Evolutionary conservation across 2,329 filamentous ascomycete genomes (phyloP).

Genomic region (Trichophyton equinum): DNA sequence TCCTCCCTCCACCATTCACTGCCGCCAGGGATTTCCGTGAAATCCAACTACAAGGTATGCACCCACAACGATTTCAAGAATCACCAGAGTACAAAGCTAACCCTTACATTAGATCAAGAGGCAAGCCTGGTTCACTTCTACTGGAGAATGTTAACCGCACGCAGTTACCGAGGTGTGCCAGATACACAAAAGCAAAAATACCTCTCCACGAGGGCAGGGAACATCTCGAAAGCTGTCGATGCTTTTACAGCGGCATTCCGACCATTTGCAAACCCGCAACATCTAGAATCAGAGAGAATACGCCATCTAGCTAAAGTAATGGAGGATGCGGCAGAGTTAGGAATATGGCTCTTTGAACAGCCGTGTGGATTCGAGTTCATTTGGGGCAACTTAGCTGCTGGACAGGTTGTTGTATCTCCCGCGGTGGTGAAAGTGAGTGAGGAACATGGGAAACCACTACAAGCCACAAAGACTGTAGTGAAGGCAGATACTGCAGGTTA

Average conservation of each 20-base stretch:
- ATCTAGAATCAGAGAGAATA: constrained; percentile 12
- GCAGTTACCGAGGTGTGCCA: constrained; percentile 10
- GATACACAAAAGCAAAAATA: background rate
- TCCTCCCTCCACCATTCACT: constrained; percentile 8
- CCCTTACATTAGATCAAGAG: constrained; percentile 8
- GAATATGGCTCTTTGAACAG: constrained; percentile 20
- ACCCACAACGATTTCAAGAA: no score
- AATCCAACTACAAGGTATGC: background rate
- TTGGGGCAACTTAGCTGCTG: background rate
- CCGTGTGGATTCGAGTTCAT: constrained; percentile 18
- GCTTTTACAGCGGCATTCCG: constrained; percentile 16
- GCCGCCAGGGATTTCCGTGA: background rate
- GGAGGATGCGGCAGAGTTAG: constrained; percentile 15
- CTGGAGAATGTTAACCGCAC: constrained; percentile 22
- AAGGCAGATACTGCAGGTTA: constrained; percentile 1
- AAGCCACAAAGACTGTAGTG: constrained; percentile 11
- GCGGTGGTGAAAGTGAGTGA: constrained; percentile 16
- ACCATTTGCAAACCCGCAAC: constrained; percentile 13
- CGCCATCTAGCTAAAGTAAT: constrained; percentile 16
- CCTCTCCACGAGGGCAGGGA: background rate
- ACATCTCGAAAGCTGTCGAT: background rate
- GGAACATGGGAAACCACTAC: constrained; percentile 15
- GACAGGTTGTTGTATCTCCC: constrained; percentile 12
- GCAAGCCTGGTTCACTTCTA: constrained; percentile 14
- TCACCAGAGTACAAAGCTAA: background rate